Evolutionary conservation across 805 yeast species (phyloP), one percentile per base, ranked within the genome.

Genomic region (Ogataea pignaliae): DNA sequence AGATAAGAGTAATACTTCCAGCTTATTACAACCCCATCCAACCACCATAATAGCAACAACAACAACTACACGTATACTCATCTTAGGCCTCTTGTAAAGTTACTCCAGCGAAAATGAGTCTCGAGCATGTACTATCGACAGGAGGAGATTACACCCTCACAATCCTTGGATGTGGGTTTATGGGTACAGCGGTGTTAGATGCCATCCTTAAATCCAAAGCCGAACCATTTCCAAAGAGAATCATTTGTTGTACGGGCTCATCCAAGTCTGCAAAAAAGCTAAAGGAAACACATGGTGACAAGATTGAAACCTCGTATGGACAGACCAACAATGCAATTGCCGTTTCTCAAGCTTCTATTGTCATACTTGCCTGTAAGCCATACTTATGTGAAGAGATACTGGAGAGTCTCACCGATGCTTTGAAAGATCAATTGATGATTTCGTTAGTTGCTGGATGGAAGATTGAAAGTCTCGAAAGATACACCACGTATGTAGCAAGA

Each of bases 401-500:
- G 54, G 66, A 71, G 12, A 69, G 74, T 36, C 74, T 85, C 39
- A 60, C 65, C 45, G 64, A 51, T 8, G 70, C 71, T 2, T 70
- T 88, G 48, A 50, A 47, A 10, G 42, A 52, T 11, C 58, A 60
- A 39, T 40, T 61, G 36, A 61, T 91, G 26, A 82, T 91, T 44
- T 87, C 96, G 3, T 69, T 93, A 49, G 79, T 89, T 54, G 98
- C 99, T 3, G 99, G 99, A 12, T 85, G 88, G 78, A 87, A 96
- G 14, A 81, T 90, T 48, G 80, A 71, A 15, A 86, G 85, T 60
- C 72, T 89, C 53, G 50, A 61, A 15, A 57, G 62, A 1, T 75
- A 79, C 36, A 70, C 86, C 10, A 69, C 73, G 7, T 69, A 72
- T 46, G 81, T 91, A 29, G 87, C 95, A 17, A 77, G 96, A 50